Evolutionary conservation across 1,284 basidiomycete species (phyloP).

Genomic region (Testicularia cyperi): DNA sequence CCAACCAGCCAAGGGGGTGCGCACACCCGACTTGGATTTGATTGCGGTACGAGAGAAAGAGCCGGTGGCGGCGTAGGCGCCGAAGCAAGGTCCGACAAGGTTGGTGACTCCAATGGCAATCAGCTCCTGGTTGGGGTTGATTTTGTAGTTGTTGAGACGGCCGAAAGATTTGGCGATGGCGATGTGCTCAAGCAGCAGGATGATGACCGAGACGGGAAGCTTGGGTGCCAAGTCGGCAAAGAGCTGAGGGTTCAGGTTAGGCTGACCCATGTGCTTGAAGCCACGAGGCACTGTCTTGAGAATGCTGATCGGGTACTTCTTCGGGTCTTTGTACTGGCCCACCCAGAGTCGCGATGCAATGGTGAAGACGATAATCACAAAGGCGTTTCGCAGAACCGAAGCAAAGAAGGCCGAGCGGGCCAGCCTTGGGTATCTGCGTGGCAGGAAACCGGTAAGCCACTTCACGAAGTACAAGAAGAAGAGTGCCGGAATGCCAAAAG

Average conservation of each 20-base stretch:
- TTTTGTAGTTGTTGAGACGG: slow-evolving; percentile 92
- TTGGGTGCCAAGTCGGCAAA: slow-evolving; percentile 73
- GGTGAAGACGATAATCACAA: slow-evolving; percentile 65
- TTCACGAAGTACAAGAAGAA: slow-evolving; percentile 75
- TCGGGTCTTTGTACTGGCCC: slow-evolving; percentile 58
- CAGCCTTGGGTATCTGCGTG: slow-evolving; percentile 72
- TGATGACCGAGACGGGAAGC: slow-evolving; percentile 88
- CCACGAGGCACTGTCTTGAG: slow-evolving; percentile 69
- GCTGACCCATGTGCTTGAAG: slow-evolving; percentile 70
- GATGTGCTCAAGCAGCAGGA: slow-evolving; percentile 93
- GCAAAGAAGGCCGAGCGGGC: slow-evolving; percentile 66
- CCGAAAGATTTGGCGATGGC: slow-evolving; percentile 92
- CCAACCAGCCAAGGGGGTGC: slow-evolving; percentile 88
- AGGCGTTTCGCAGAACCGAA: slow-evolving; percentile 56
- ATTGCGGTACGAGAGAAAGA: slow-evolving; percentile 96
- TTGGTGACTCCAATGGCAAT: slow-evolving; percentile 97
- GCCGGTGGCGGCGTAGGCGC: slow-evolving; percentile 93
- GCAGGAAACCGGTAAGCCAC: slow-evolving; percentile 67
- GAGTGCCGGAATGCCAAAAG: slow-evolving; percentile 81
- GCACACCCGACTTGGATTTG: slow-evolving; percentile 92
- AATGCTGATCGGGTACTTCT: slow-evolving; percentile 82
- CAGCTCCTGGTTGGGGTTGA: slow-evolving; percentile 94
- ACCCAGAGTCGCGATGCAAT: slow-evolving; percentile 60
- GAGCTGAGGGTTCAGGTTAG: slow-evolving; percentile 69
- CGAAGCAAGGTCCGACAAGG: slow-evolving; percentile 67